A percentile compares a stretch with the other conserved stretches of the same genome.
Evolutionary conservation across 169 alveolate genomes (phyloP).

Genomic region (Plasmodium fragile): DNA sequence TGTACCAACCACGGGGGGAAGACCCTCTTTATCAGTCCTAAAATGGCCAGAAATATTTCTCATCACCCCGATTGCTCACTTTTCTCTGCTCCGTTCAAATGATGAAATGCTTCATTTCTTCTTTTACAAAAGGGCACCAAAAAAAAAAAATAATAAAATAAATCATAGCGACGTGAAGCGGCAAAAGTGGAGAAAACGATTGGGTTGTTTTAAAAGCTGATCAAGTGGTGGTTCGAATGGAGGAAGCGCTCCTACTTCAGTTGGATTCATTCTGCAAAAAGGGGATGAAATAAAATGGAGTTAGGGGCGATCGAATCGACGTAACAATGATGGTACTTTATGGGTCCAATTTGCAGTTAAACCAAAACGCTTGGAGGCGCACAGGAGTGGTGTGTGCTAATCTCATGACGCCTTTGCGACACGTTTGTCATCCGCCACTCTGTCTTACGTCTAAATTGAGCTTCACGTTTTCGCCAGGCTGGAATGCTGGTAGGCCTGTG

Average conservation of each 20-base stretch:
- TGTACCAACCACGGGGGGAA: neutral
- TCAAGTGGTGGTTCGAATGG: neutral
- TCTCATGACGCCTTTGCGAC: neutral
- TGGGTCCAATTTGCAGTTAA: neutral
- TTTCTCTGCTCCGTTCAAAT: neutral
- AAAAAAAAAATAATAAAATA: neutral
- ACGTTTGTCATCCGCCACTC: neutral
- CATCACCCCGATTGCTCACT: neutral
- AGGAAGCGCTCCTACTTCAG: neutral
- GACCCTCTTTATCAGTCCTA: neutral
- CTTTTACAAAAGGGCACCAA: neutral
- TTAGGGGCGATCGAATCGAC: neutral
- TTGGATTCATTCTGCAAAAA: neutral
- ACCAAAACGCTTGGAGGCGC: neutral
- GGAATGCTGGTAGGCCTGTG: conserved; percentile 68
- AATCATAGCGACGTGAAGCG: neutral
- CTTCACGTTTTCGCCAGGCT: conserved; percentile 74
- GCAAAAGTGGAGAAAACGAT: neutral
- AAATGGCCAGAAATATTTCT: neutral
- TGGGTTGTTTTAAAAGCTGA: neutral
- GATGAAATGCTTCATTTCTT: neutral
- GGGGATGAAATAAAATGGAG: neutral
- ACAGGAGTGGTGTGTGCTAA: neutral
- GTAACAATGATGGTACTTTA: neutral
- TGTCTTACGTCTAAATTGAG: conserved; percentile 66